Percentiles rank a stretch among this genome's conserved stretches.
Evolutionary conservation across 805 yeast genomes (phyloP).

Genomic region (Cyberlindnera japonica): DNA sequence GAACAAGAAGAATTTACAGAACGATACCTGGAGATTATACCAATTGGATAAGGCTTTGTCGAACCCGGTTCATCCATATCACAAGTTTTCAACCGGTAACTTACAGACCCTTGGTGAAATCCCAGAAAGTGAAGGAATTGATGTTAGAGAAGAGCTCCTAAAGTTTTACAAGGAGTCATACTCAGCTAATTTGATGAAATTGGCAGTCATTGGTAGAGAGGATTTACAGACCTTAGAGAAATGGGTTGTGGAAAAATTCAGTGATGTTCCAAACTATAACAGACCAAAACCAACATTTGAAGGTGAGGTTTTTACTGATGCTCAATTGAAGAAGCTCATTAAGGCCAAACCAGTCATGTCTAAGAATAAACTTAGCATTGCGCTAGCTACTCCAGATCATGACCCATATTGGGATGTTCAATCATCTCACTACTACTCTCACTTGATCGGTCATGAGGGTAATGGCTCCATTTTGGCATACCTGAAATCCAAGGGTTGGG

Average conservation of each 20-base stretch:
- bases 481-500: constrained; percentile 75
- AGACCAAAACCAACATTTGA: constrained; percentile 35
- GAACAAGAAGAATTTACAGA: constrained; percentile 89
- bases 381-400: constrained; percentile 78
- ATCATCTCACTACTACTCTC: constrained; percentile 71
- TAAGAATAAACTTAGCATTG: constrained; percentile 57
- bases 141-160: constrained; percentile 78
- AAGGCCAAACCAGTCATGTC: constrained; percentile 83
- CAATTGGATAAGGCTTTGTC: constrained; percentile 78
- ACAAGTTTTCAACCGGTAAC: constrained; percentile 90
- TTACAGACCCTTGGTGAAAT: constrained; percentile 62
- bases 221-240: constrained; percentile 62
- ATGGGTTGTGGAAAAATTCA: constrained; percentile 68
- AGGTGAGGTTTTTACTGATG: constrained; percentile 44
- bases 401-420: constrained; percentile 60
- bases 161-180: constrained; percentile 70
- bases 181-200: constrained; percentile 84
- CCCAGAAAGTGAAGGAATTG: constrained; percentile 57
- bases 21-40: constrained; percentile 82
- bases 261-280: constrained; percentile 50
- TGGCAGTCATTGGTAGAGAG: constrained; percentile 82
- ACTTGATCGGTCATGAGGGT: constrained; percentile 90
- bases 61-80: constrained; percentile 75
- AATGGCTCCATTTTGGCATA: constrained; percentile 74
- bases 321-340: constrained; percentile 51